These are phyloP conservation scores for Puccinellia tenuiflora DNA, from an alignment of 176 grass and related monocot genomes.

Conservation along the genomic window DNA sequence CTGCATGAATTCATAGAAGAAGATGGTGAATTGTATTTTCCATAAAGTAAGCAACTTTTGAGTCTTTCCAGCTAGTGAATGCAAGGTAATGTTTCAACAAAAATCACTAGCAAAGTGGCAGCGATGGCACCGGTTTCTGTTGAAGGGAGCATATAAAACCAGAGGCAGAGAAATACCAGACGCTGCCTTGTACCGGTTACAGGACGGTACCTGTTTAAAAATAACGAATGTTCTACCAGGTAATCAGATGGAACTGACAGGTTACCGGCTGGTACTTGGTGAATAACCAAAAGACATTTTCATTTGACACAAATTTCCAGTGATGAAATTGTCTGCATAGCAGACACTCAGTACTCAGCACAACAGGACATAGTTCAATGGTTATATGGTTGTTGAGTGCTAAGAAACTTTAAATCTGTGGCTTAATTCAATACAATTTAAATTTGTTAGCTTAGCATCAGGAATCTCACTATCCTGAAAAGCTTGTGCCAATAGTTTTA, in stretches of 20 bases:
- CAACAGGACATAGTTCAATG: not conserved
- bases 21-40: not conserved
- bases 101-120: not conserved
- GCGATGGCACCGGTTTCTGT: not conserved
- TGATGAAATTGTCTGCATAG: not conserved
- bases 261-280: not conserved
- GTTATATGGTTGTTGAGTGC: not conserved
- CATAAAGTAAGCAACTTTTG: not conserved
- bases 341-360: not conserved
- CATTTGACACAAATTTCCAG: not conserved
- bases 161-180: not conserved
- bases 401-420: not conserved
- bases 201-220: not conserved
- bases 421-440: not conserved
- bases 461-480: not conserved
- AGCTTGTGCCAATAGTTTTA: not conserved
- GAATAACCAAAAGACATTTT: not conserved
- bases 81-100: not conserved
- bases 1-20: constrained; percentile 7
- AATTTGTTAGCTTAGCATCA: not conserved
- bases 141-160: not conserved
- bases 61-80: not conserved
- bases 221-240: not conserved
- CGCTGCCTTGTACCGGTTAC: not conserved
- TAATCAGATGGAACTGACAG: not conserved